Evolutionary conservation across 345 rosid species (phyloP).

Genomic region (Isatis tinctoria): DNA sequence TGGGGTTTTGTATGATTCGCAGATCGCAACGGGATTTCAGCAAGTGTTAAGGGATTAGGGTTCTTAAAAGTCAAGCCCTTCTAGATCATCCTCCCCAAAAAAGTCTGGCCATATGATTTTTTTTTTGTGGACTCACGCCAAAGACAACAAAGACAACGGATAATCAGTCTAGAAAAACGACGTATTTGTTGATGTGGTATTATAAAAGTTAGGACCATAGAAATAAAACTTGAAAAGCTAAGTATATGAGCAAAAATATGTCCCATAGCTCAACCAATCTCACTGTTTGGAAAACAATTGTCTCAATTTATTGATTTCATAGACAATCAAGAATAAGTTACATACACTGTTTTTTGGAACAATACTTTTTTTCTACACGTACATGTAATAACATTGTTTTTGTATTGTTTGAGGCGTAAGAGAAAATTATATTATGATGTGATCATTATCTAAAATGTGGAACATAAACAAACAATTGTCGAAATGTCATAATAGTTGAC

Average conservation of each 20-base stretch:
- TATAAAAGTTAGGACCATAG: neutral
- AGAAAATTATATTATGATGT: neutral
- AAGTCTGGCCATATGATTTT: neutral
- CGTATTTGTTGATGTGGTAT: neutral
- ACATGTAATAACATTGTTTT: neutral
- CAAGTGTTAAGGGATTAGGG: neutral
- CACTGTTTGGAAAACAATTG: neutral
- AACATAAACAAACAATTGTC: no score
- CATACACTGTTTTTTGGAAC: neutral
- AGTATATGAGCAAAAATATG: neutral
- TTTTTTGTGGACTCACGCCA: neutral
- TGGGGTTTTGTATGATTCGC: neutral
- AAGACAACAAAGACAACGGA: neutral
- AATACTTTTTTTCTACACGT: neutral
- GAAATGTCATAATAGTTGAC: no score
- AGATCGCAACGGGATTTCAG: conserved; percentile 14
- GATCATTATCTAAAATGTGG: neutral
- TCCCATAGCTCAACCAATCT: neutral
- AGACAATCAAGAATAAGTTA: neutral
- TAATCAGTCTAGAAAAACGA: neutral
- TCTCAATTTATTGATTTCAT: neutral
- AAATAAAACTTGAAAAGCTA: neutral
- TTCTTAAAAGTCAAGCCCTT: conserved; percentile 27
- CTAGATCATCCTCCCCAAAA: conserved; percentile 7
- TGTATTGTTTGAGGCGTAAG: neutral